Evolutionary conservation across 2,329 filamentous ascomycete species (phyloP).

Genomic region (Aspergillus fijiensis): DNA sequence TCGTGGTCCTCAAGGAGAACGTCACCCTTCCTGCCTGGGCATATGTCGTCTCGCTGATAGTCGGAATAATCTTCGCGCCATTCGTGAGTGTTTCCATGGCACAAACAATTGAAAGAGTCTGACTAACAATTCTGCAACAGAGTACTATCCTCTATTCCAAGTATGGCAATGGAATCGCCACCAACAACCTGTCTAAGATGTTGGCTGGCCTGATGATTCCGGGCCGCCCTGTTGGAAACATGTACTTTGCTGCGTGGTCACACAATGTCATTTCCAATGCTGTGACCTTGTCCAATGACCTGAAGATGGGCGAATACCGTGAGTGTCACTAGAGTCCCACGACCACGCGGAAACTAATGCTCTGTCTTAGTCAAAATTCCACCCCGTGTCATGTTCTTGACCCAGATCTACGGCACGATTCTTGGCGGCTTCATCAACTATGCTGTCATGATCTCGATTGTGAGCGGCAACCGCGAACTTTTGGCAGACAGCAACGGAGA

Average conservation of each 20-base stretch:
- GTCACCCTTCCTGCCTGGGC: conserved; percentile 51
- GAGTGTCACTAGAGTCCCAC: not conserved
- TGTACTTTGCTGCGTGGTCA: conserved; percentile 32
- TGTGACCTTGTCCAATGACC: conserved; percentile 24
- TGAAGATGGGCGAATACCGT: conserved; percentile 21
- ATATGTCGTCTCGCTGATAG: conserved; percentile 47
- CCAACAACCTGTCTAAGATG: conserved; percentile 30
- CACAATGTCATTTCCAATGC: conserved; percentile 29
- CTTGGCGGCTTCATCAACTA: conserved; percentile 57
- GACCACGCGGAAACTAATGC: not conserved
- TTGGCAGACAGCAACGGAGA: conserved; percentile 50
- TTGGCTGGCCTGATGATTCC: conserved; percentile 26
- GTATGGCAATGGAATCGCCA: conserved; percentile 22
- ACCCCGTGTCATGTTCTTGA: conserved; percentile 56
- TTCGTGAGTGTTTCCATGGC: conserved; percentile 30
- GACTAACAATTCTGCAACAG: not conserved
- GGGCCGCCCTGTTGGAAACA: conserved; percentile 25
- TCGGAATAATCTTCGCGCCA: conserved; percentile 50
- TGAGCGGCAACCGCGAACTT: conserved; percentile 50
- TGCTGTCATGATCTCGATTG: conserved; percentile 57
- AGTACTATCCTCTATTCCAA: conserved; percentile 17
- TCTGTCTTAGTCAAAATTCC: conserved; percentile 52
- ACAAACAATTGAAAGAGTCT: not conserved
- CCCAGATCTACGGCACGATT: conserved; percentile 57
- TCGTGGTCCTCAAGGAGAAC: conserved; percentile 49